These are phyloP conservation scores for Nevesoporus exiguus DNA, from an alignment of 768 basidiomycete species.

Conservation along the genomic window DNA sequence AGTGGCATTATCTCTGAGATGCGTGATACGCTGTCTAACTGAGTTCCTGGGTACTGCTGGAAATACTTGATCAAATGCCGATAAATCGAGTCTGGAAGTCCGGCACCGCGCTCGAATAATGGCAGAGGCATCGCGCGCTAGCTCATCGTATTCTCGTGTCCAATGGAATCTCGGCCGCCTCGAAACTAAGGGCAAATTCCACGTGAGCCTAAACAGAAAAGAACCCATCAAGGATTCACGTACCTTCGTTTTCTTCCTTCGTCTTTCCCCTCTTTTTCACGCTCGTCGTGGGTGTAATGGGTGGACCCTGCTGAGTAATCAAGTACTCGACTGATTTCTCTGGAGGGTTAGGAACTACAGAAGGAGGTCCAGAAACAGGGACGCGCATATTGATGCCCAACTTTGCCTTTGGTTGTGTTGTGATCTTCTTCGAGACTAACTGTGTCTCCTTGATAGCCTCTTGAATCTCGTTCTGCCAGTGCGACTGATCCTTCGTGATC, in stretches of 20 bases:
- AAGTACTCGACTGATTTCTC: constrained; percentile 52
- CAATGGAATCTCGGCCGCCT: constrained; percentile 74
- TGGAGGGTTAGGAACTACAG: constrained; percentile 40
- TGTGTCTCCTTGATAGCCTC: constrained; percentile 55
- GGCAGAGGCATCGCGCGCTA: constrained; percentile 78
- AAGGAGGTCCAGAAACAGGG: constrained; percentile 30
- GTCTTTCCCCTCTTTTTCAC: constrained; percentile 35
- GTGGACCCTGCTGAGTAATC: constrained; percentile 51
- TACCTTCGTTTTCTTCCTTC: constrained; percentile 33
- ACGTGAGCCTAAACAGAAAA: constrained; percentile 1
- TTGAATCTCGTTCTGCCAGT: constrained; percentile 64
- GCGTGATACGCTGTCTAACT: constrained; percentile 63
- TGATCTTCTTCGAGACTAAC: constrained; percentile 43
- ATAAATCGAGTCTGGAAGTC: constrained; percentile 60
- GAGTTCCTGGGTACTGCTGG: constrained; percentile 70
- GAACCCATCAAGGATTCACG: background rate
- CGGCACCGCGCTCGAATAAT: constrained; percentile 81
- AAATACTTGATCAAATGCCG: constrained; percentile 75
- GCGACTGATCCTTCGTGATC: constrained; percentile 43
- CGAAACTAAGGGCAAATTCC: constrained; percentile 10
- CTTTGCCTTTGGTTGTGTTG: constrained; percentile 33
- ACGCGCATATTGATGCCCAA: background rate
- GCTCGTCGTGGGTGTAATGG: constrained; percentile 30
- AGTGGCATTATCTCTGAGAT: constrained; percentile 58
- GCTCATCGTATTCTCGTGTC: constrained; percentile 85